These are phyloP conservation scores for Cladosporium velox DNA, from an alignment of 2,329 filamentous ascomycete species.

Conservation along the genomic window DNA sequence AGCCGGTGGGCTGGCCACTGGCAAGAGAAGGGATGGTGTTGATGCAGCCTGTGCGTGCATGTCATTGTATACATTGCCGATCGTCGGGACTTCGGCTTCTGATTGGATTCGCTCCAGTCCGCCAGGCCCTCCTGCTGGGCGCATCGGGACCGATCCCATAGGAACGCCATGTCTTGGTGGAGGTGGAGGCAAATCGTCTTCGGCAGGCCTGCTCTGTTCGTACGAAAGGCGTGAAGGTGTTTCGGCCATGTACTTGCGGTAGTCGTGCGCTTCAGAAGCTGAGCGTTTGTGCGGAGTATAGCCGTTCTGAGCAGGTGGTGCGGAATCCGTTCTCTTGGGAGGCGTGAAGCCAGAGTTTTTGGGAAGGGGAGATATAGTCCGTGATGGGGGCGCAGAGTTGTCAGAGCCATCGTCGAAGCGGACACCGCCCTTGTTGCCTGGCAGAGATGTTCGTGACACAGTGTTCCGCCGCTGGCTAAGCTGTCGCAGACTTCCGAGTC, in stretches of 20 bases:
- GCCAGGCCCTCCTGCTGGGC: constrained; percentile 32
- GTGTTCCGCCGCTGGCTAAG: constrained; percentile 46
- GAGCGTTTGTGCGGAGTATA: constrained; percentile 49
- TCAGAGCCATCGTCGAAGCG: constrained; percentile 47
- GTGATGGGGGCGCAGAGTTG: constrained; percentile 48
- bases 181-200: constrained; percentile 42
- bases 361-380: constrained; percentile 46
- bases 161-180: constrained; percentile 41
- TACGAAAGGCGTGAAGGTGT: constrained; percentile 44
- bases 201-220: constrained; percentile 33
- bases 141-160: constrained; percentile 23
- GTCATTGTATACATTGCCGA: constrained; percentile 43
- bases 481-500: constrained; percentile 27
- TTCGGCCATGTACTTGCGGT: constrained; percentile 44
- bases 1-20: constrained; percentile 74
- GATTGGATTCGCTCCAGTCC: constrained; percentile 59
- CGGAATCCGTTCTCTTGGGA: constrained; percentile 47
- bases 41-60: constrained; percentile 45
- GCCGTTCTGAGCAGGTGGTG: constrained; percentile 39
- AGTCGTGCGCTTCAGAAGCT: constrained; percentile 50
- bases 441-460: constrained; percentile 41
- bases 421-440: constrained; percentile 37
- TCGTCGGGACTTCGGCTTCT: constrained; percentile 54
- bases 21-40: constrained; percentile 48
- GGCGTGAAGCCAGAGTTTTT: constrained; percentile 33